Evolutionary conservation across 163 green algal genomes (phyloP), one percentile per base, ranked within the genome.

Genomic region (Scenedesmus sp.): DNA sequence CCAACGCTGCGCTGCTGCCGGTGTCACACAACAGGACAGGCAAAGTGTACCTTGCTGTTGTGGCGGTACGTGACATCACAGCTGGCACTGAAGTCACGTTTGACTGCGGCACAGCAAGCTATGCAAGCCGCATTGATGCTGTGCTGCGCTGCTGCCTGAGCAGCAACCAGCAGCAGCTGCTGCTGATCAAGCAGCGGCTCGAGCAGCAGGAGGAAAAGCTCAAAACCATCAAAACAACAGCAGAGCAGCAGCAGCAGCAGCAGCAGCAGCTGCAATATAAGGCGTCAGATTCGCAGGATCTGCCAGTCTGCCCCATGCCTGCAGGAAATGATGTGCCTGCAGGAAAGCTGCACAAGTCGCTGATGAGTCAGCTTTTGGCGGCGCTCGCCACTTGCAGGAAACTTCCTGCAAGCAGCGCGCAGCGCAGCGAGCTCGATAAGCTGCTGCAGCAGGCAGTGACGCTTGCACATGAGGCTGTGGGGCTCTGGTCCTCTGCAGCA

Each of bases 11-110:
- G 3, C 82, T 87, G n/a, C 82, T 87, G 54, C 82, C 82, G 18
- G 82, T 87, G 26, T 87, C 82, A 67, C 82, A 87, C 54, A 87
- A 64, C 82, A 16, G 82, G 13, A 87, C 82, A 20, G 82, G 82
- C 82, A 87, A 87, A 52, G 82, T 87, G 15, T 87, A 87, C 56
- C 59, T 87, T 3, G 82, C 82, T 55, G 82, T 60, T 23, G 82
- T 87, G n/a, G 82, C 82, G 6, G n/a, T 87, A 4, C 82, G 82
- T 7, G 55, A 87, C 54, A 87, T 87, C 54, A 52, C 52, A 20
- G 82, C 82, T 70, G n/a, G 23, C 5, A 60, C 57, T 9, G 82
- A 87, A 8, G 54, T 87, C 8, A 87, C 82, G 18, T 87, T 55
- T 60, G 59, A 87, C 56, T 16, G 18, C 0, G 82, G 82, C 2